Conservation (phyloP, 1,139 yeast species). For the Sugiyamaella castrensis region DNA sequence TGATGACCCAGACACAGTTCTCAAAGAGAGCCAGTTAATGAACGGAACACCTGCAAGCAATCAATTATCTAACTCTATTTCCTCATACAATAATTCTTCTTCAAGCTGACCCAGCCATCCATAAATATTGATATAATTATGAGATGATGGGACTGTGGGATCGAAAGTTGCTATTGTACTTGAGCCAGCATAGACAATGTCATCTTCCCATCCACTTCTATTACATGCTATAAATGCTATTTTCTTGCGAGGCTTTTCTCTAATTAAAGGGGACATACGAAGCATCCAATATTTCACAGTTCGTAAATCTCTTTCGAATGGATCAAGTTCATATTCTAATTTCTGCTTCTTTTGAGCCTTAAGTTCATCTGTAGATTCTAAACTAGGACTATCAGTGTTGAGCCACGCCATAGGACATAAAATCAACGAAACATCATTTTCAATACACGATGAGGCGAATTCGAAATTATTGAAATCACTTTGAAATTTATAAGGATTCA, state of each 20-base stretch:
- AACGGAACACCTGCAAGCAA: no score
- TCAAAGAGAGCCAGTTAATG: no score
- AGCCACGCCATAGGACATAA: slow-evolving; percentile 91
- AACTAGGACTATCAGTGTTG: slow-evolving; percentile 42
- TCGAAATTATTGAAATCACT: slow-evolving; percentile 78
- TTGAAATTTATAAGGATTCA: slow-evolving; percentile 79
- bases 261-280: slow-evolving; percentile 63
- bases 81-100: slow-evolving; percentile 25
- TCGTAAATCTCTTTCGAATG: slow-evolving; percentile 39
- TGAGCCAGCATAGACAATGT: slow-evolving; percentile 71
- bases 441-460: slow-evolving; percentile 55
- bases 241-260: slow-evolving; percentile 25
- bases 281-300: slow-evolving; percentile 64
- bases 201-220: slow-evolving; percentile 70
- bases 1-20: no score
- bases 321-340: slow-evolving; percentile 23
- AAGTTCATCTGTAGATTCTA: slow-evolving; percentile 22
- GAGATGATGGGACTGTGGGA: slow-evolving; percentile 10
- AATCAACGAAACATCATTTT: slow-evolving; percentile 52
- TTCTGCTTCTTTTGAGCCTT: slow-evolving; percentile 16
- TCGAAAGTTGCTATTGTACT: slow-evolving; percentile 35
- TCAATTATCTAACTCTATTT: slow-evolving; percentile 19
- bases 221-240: slow-evolving; percentile 56
- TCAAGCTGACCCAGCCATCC: slow-evolving; percentile 28
- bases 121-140: slow-evolving; percentile 16